Conservation (phyloP, 2,329 filamentous ascomycete genomes). For the Drechslera avenae region DNA sequence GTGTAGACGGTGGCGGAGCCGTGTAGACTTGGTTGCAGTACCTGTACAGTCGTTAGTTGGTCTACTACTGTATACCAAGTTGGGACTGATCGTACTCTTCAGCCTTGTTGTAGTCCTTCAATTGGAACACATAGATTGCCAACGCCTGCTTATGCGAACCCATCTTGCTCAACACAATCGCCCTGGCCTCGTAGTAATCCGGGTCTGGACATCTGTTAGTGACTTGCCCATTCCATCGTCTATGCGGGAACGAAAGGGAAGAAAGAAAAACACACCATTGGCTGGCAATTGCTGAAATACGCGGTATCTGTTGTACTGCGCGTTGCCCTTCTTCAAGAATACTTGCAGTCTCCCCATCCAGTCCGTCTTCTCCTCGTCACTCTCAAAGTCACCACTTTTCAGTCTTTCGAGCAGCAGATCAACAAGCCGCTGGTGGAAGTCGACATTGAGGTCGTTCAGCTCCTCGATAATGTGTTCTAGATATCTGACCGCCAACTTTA, state of each 20-base stretch:
- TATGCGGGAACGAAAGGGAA: neutral
- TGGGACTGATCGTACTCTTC: slow-evolving; percentile 70
- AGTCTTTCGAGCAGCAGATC: slow-evolving; percentile 69
- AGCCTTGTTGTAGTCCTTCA: slow-evolving; percentile 84
- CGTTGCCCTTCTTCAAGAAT: slow-evolving; percentile 73
- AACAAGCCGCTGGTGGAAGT: slow-evolving; percentile 85
- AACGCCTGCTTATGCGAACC: slow-evolving; percentile 92
- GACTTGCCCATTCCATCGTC: neutral
- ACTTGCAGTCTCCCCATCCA: slow-evolving; percentile 70
- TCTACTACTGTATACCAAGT: neutral
- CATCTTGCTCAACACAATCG: slow-evolving; percentile 92
- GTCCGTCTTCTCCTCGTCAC: slow-evolving; percentile 46
- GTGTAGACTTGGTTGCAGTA: slow-evolving; percentile 87
- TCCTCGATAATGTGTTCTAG: slow-evolving; percentile 90
- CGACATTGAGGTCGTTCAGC: slow-evolving; percentile 79
- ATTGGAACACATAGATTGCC: slow-evolving; percentile 96
- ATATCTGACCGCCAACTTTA: slow-evolving; percentile 76
- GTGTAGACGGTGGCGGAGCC: slow-evolving; percentile 33
- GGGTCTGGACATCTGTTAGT: slow-evolving; percentile 62
- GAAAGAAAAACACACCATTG: slow-evolving; percentile 70
- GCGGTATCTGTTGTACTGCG: slow-evolving; percentile 78
- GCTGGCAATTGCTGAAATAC: slow-evolving; percentile 78
- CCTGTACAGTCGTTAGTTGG: slow-evolving; percentile 55
- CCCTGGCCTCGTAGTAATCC: slow-evolving; percentile 85
- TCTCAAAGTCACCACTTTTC: slow-evolving; percentile 43